Conservation (phyloP, 352 stramenopile species). For the Stephanocyclus meneghinianus region DNA sequence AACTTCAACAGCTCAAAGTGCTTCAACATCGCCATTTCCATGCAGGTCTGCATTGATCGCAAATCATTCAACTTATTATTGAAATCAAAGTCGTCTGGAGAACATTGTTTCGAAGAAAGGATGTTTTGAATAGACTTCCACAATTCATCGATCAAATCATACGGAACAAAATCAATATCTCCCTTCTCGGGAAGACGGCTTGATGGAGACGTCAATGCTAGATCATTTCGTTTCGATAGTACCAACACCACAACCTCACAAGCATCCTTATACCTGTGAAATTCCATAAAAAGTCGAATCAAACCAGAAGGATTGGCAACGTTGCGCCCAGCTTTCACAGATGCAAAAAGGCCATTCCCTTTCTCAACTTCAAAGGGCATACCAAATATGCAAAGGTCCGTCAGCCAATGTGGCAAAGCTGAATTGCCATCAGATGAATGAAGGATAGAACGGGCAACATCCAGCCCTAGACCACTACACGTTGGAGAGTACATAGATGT, state of each 20-base stretch:
- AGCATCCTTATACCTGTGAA: conserved; percentile 64
- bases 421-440: conserved; percentile 9
- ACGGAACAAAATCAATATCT: conserved; percentile 75
- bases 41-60: conserved; percentile 39
- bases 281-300: conserved; percentile 67
- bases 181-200: conserved; percentile 75
- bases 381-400: conserved; percentile 53
- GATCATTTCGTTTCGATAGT: conserved; percentile 14
- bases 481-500: conserved; percentile 46
- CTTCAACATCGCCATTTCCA: conserved; percentile 64
- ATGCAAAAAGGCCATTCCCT: conserved; percentile 54
- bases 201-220: not conserved
- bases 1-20: conserved; percentile 66
- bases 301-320: conserved; percentile 61
- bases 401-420: conserved; percentile 52
- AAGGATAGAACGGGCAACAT: conserved; percentile 46
- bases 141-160: conserved; percentile 73
- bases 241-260: conserved; percentile 60
- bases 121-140: conserved; percentile 68
- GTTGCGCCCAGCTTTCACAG: not conserved
- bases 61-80: conserved; percentile 20
- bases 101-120: conserved; percentile 2
- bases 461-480: conserved; percentile 31
- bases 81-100: not conserved
- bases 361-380: conserved; percentile 6